phyloP scores from a whole-genome alignment of 2,329 filamentous ascomycete genomes.

The Paecilomyces formosus region DNA sequence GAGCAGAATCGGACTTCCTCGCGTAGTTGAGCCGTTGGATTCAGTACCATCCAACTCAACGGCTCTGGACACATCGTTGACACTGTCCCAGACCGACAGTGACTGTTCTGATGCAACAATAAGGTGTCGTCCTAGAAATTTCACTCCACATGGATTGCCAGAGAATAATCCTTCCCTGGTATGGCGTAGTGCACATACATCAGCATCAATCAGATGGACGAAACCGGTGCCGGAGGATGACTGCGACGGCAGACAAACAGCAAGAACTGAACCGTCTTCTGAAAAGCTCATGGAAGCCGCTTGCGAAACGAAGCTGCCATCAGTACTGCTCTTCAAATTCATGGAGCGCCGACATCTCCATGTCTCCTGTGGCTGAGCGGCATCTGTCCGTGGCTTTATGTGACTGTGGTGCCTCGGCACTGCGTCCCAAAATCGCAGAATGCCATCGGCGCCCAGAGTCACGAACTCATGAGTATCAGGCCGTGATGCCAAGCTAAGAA shows the following conservation, averaged over 20 bases:
- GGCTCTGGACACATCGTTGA: conserved; percentile 66
- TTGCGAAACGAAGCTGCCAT: conserved; percentile 26
- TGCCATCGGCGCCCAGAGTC: conserved; percentile 73
- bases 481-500: conserved; percentile 68
- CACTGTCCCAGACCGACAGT: conserved; percentile 69
- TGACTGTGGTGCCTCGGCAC: conserved; percentile 63
- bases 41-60: conserved; percentile 48
- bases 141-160: conserved; percentile 59
- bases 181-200: conserved; percentile 58
- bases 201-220: conserved; percentile 69
- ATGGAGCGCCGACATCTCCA: conserved; percentile 64
- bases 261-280: conserved; percentile 76
- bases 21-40: conserved; percentile 4
- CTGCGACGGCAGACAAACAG: conserved; percentile 42
- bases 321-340: conserved; percentile 36
- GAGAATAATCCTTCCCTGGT: conserved; percentile 62
- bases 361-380: conserved; percentile 51
- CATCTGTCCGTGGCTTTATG: conserved; percentile 46
- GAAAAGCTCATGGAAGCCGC: conserved; percentile 68
- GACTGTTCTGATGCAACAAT: conserved; percentile 68
- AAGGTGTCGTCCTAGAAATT: conserved; percentile 65
- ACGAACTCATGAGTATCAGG: conserved; percentile 66
- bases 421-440: conserved; percentile 74
- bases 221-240: conserved; percentile 49
- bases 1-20: conserved; percentile 34